Percentiles rank a stretch among this genome's conserved stretches.
Conservation (phyloP, 768 basidiomycete genomes). For the Cyclocybe cylindracea region DNA sequence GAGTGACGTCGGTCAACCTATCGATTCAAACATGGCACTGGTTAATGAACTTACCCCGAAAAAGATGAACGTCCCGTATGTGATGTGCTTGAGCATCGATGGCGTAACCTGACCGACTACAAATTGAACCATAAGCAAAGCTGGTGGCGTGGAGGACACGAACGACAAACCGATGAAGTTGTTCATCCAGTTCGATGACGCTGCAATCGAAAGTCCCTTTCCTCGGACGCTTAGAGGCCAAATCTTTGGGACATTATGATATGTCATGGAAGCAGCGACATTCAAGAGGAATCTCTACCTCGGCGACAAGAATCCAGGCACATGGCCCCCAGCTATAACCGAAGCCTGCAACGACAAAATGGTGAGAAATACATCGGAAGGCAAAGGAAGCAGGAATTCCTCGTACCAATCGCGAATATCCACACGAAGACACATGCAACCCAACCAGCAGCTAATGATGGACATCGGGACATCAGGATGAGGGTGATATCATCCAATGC, state of each 20-base stretch:
- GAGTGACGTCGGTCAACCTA: neutral
- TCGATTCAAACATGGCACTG: neutral
- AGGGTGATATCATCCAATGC: neutral
- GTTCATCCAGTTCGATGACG: slow-evolving; percentile 83
- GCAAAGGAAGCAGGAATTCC: neutral
- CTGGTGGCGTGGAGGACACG: neutral
- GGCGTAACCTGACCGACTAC: slow-evolving; percentile 53
- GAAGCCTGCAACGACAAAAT: slow-evolving; percentile 40
- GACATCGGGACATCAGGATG: neutral
- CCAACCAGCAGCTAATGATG: slow-evolving; percentile 62
- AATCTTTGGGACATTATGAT: slow-evolving; percentile 34
- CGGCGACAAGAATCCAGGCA: slow-evolving; percentile 76
- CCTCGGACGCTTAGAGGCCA: slow-evolving; percentile 73
- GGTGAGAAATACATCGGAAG: neutral
- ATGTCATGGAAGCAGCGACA: neutral
- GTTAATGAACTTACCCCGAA: slow-evolving; percentile 53
- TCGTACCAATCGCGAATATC: slow-evolving; percentile 68
- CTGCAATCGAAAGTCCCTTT: slow-evolving; percentile 74
- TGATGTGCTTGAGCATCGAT: slow-evolving; percentile 63
- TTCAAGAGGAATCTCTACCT: slow-evolving; percentile 31
- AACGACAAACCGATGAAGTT: slow-evolving; percentile 62
- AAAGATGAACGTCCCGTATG: slow-evolving; percentile 76
- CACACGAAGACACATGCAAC: slow-evolving; percentile 70
- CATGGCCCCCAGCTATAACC: slow-evolving; percentile 82
- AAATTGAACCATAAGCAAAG: neutral